phyloP scores from a whole-genome alignment of 768 basidiomycete genomes.

The Hirschioporus abietinus region DNA sequence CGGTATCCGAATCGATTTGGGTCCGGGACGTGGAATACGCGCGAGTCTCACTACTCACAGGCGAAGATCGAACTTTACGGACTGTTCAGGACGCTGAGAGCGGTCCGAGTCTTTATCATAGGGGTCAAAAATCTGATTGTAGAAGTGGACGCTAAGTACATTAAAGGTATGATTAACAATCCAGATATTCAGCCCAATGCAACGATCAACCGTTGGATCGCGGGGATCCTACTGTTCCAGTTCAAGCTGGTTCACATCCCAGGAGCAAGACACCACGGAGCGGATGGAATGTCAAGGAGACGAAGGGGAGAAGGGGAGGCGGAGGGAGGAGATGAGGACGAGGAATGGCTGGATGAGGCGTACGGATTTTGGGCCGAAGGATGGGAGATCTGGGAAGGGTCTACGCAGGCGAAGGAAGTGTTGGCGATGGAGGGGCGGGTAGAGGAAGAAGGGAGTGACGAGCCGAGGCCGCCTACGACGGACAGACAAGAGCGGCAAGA shows the following conservation, averaged over 20 bases:
- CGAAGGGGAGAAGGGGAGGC: neutral
- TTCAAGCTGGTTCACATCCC: conserved; percentile 34
- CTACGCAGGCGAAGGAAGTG: conserved; percentile 14
- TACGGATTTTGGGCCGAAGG: conserved; percentile 5
- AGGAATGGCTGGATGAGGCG: neutral
- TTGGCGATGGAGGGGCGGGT: conserved; percentile 6
- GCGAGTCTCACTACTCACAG: conserved; percentile 18
- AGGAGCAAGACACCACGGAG: conserved; percentile 13
- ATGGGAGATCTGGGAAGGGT: conserved; percentile 17
- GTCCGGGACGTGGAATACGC: conserved; percentile 31
- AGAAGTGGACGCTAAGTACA: conserved; percentile 26
- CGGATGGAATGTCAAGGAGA: conserved; percentile 21
- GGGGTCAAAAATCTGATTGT: conserved; percentile 22
- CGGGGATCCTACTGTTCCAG: conserved; percentile 31
- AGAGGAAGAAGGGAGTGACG: neutral
- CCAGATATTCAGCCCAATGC: conserved; percentile 33
- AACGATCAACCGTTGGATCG: conserved; percentile 38
- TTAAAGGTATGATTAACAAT: conserved; percentile 34
- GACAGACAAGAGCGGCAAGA: neutral
- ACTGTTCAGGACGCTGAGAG: conserved; percentile 14
- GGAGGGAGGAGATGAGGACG: no score
- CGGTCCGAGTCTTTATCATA: conserved; percentile 19
- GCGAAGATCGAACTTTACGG: conserved; percentile 25
- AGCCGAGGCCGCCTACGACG: neutral
- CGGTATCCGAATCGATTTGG: conserved; percentile 29